phyloP scores from a whole-genome alignment of 495 filamentous ascomycete species.

The Neurospora sp. region DNA sequence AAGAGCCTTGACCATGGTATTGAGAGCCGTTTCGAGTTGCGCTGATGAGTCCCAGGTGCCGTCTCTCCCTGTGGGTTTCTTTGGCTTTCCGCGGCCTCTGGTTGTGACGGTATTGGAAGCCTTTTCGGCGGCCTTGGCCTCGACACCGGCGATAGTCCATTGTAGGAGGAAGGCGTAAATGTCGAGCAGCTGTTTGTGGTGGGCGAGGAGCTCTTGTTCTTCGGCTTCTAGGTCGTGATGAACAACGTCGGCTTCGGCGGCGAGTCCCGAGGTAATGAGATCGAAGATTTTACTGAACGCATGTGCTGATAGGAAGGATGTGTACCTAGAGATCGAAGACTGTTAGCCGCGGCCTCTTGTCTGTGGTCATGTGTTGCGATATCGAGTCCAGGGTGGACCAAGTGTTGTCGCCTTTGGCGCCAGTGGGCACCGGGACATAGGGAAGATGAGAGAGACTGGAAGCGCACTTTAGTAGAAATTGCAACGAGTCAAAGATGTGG shows the following conservation, averaged over 20 bases:
- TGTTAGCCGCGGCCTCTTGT: not conserved
- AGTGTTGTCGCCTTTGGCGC: conserved; percentile 1
- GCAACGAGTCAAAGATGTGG: conserved; percentile 79
- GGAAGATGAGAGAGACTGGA: conserved; percentile 42
- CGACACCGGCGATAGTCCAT: conserved; percentile 87
- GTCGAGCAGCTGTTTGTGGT: conserved; percentile 85
- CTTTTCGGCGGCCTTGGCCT: conserved; percentile 88
- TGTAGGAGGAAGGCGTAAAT: conserved; percentile 91
- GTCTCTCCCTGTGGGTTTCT: conserved; percentile 58
- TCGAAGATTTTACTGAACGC: conserved; percentile 90
- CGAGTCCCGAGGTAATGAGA: conserved; percentile 82
- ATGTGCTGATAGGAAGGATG: conserved; percentile 66
- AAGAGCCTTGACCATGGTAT: conserved; percentile 91
- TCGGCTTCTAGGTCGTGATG: conserved; percentile 82
- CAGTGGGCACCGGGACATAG: not conserved
- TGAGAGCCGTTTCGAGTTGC: conserved; percentile 79
- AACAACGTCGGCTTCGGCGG: conserved; percentile 79
- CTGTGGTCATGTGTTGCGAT: not conserved
- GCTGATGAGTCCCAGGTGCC: conserved; percentile 77
- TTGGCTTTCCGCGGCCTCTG: conserved; percentile 65
- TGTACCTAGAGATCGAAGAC: conserved; percentile 49
- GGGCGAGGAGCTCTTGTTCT: conserved; percentile 73
- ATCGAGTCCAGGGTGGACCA: not conserved
- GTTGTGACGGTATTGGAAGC: conserved; percentile 57
- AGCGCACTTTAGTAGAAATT: conserved; percentile 93